Percentiles rank a stretch among this genome's conserved stretches.
These are phyloP conservation scores for Cladosporium sp. DNA, from an alignment of 2,329 filamentous ascomycete genomes.

Conservation along the genomic window DNA sequence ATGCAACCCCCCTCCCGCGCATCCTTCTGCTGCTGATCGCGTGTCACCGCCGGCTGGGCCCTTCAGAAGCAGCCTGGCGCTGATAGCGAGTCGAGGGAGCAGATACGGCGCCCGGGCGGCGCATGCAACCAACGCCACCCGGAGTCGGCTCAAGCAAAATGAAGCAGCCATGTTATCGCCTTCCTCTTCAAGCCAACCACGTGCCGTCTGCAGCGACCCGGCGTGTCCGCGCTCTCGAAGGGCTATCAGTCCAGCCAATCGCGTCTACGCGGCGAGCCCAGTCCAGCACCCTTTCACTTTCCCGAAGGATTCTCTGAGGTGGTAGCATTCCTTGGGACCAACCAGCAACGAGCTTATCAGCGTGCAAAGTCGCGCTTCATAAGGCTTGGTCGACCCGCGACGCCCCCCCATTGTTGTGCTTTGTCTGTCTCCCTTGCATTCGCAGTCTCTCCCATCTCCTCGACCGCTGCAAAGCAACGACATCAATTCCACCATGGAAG, in stretches of 20 bases:
- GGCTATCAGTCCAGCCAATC: constrained; percentile 10
- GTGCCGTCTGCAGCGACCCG: not conserved
- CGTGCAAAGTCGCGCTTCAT: constrained; percentile 11
- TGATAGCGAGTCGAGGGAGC: not conserved
- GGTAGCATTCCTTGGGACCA: constrained; percentile 8
- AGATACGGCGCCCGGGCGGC: not conserved
- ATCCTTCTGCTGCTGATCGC: not conserved
- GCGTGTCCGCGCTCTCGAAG: not conserved
- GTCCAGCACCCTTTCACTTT: not conserved
- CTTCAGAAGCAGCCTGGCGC: not conserved
- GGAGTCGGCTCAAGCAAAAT: not conserved
- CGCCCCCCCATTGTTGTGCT: not conserved
- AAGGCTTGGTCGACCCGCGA: constrained; percentile 10
- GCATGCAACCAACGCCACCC: not conserved
- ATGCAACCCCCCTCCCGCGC: not conserved
- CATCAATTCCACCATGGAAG: constrained; percentile 2
- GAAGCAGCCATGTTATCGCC: constrained; percentile 1
- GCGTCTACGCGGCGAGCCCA: not conserved
- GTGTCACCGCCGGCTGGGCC: not conserved
- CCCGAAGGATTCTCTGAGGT: not conserved
- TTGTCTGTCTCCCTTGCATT: not conserved
- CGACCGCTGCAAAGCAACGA: not conserved
- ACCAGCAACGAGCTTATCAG: constrained; percentile 13
- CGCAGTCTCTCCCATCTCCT: not conserved
- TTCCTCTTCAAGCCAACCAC: constrained; percentile 11